phyloP scores from a whole-genome alignment of 208 protist genomes.

The Trypanosoma rangeli region DNA sequence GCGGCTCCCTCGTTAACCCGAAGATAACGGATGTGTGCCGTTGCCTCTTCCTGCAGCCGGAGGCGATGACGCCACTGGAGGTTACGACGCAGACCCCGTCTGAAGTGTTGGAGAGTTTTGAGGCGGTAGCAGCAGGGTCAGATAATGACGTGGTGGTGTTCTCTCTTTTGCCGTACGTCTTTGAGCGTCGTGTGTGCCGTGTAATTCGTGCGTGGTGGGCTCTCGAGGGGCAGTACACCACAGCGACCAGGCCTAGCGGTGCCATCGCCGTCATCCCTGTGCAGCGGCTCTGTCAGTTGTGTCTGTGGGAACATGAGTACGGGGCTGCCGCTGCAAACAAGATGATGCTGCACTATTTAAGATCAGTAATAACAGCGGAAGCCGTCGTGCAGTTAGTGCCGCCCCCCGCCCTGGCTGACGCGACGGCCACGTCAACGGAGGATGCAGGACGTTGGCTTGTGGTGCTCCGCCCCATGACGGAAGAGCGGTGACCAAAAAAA shows the following conservation, averaged over 20 bases:
- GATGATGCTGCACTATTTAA: conserved; percentile 54
- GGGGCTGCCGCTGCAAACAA: conserved; percentile 31
- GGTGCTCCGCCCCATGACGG: not conserved
- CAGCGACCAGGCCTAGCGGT: not conserved
- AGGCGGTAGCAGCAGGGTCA: not conserved
- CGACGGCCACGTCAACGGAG: not conserved
- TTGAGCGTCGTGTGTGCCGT: conserved; percentile 35
- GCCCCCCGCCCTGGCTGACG: conserved; percentile 5
- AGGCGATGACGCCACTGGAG: conserved; percentile 11
- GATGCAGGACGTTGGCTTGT: conserved; percentile 23
- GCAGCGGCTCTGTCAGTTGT: conserved; percentile 31
- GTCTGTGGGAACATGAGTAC: conserved; percentile 71
- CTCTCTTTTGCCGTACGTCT: conserved; percentile 11
- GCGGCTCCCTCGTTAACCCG: conserved; percentile 14
- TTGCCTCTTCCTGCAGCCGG: conserved; percentile 24
- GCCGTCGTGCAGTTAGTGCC: conserved; percentile 26
- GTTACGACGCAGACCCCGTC: conserved; percentile 16
- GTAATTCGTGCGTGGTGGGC: conserved; percentile 31
- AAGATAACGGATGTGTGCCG: conserved; percentile 14
- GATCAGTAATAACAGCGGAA: conserved; percentile 23
- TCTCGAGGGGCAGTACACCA: conserved; percentile 13
- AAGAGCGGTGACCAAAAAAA: conserved; percentile 5
- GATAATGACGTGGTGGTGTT: conserved; percentile 27
- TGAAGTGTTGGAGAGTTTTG: conserved; percentile 21
- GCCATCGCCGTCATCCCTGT: conserved; percentile 30